Base-by-base conservation (phyloP, 345 rosid genomes). In the Iberis pinnata region DNA sequence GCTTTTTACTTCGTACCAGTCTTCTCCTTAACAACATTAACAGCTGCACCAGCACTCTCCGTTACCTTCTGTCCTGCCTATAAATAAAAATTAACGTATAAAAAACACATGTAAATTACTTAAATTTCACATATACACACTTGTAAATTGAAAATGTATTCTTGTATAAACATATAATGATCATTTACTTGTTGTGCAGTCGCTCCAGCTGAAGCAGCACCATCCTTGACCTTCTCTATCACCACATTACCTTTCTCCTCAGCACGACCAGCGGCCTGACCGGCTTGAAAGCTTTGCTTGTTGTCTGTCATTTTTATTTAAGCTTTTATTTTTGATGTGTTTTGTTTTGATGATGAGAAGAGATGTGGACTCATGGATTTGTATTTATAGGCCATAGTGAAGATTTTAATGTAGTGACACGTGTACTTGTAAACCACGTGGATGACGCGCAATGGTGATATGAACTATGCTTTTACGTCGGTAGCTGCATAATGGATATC, bases 11-110 rank as follows among this genome's bases (percentile, higher is more conserved):
- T 76, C 79, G 68, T 52, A 24, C 80, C 81, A 3, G 83, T 75
- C 45, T 80, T 80, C 22, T 81, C 61, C 80, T 73, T 81, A 8
- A 74, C 85, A 8, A 81, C 63, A 5, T 84, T 81, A 43, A 75
- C 80, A 36, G 84, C 87, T 45, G 76, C 93, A 8, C 63, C 75
- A 47, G 89, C 83, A 19, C 66, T 73, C 0, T 62, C 76, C 58
- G 67, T 46, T 70, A 84, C 22, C 70, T 64, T 76, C 70, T 64
- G 62, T 6, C 87, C 85, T 13, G 80, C 68, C 96, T 87, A 22
- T 26, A 39, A 12, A 32, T 4, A 6, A 14, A 47, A 7, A 2
- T 9, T 4, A 44, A 26, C 4, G 4, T 26, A 39, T 2, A n/a
- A 10, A 37, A 16, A 3, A 49, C 8, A 14, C 33, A 32, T 31